Evolutionary conservation across 1,139 yeast genomes (phyloP).

Genomic region (Pichia sp.): DNA sequence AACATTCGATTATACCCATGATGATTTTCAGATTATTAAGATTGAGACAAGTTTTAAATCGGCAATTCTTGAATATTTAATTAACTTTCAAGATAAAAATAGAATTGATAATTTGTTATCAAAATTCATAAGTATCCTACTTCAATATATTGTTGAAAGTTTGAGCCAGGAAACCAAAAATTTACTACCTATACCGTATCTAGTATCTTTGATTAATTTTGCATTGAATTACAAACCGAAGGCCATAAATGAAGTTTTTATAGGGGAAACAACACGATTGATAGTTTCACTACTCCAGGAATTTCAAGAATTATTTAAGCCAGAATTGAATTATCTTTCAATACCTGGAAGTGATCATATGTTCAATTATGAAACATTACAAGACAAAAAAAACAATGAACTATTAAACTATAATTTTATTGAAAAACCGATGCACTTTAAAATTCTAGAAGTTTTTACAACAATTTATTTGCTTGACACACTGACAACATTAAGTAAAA

Average conservation of each 20-base stretch:
- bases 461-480: slow-evolving; percentile 49
- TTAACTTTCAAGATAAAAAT: slow-evolving; percentile 35
- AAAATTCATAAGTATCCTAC: slow-evolving; percentile 38
- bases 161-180: slow-evolving; percentile 26
- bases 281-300: slow-evolving; percentile 16
- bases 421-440: slow-evolving; percentile 37
- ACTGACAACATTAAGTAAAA: slow-evolving; percentile 36
- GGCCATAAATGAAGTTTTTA: slow-evolving; percentile 39
- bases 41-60: slow-evolving; percentile 29
- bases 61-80: slow-evolving; percentile 32
- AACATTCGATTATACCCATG: slow-evolving; percentile 31
- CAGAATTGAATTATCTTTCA: slow-evolving; percentile 23
- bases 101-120: slow-evolving; percentile 41
- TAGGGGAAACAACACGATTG: slow-evolving; percentile 20
- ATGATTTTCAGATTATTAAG: slow-evolving; percentile 30
- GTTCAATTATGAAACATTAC: background rate
- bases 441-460: slow-evolving; percentile 43
- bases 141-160: slow-evolving; percentile 29
- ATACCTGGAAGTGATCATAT: slow-evolving; percentile 11
- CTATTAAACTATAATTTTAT: slow-evolving; percentile 23
- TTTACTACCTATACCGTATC: slow-evolving; percentile 44
- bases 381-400: slow-evolving; percentile 13
- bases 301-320: slow-evolving; percentile 22
- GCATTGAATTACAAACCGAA: slow-evolving; percentile 50
- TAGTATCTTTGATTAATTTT: slow-evolving; percentile 47